Percentiles rank a stretch among this genome's conserved stretches.
Conservation (phyloP, 495 filamentous ascomycete genomes). For the Tirmania nivea region DNA sequence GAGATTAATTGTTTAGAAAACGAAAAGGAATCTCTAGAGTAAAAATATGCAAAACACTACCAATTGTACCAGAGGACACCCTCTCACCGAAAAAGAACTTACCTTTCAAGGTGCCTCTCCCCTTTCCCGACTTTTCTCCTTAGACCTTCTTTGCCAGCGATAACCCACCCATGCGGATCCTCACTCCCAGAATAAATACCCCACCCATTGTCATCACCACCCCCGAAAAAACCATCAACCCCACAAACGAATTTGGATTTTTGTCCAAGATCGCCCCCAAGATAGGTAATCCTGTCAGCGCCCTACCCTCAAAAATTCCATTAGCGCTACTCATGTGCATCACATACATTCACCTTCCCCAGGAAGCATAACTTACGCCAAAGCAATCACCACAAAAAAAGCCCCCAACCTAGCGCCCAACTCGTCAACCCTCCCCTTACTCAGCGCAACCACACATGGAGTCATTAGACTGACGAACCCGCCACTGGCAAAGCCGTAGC, state of each 20-base stretch:
- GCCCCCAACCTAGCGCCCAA: conserved; percentile 1
- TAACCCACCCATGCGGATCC: neutral
- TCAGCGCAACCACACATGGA: neutral
- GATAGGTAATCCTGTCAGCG: conserved; percentile 3
- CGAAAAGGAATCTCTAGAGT: too few species aligned
- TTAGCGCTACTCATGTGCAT: neutral
- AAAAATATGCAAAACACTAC: too few species aligned
- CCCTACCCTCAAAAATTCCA: neutral
- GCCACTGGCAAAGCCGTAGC: conserved; percentile 5
- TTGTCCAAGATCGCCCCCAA: conserved; percentile 1
- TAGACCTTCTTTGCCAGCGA: too few species aligned
- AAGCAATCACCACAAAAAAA: conserved; percentile 1
- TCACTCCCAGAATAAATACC: neutral
- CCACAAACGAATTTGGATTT: neutral
- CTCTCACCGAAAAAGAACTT: too few species aligned
- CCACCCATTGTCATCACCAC: neutral
- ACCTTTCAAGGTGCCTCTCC: too few species aligned
- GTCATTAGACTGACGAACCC: conserved; percentile 2
- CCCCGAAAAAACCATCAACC: conserved; percentile 2
- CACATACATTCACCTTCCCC: neutral
- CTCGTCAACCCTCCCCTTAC: neutral
- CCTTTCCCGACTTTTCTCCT: too few species aligned
- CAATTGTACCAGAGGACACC: too few species aligned
- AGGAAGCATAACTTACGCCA: neutral
- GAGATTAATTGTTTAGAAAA: too few species aligned